These are phyloP conservation scores for Corylus americana DNA, from an alignment of 306 rosid genomes.

Conservation along the genomic window DNA sequence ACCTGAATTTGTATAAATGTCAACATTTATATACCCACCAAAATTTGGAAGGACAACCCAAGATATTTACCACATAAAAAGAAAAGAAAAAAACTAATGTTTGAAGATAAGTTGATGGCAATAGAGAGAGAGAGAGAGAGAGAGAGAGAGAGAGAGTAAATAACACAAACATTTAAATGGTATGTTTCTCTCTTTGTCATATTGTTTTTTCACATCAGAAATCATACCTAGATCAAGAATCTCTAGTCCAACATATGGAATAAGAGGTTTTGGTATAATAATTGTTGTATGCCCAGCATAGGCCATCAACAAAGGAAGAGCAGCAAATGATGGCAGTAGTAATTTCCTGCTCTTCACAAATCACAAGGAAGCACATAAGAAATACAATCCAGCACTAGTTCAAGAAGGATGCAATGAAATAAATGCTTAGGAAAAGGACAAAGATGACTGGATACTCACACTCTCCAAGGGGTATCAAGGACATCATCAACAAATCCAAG, in stretches of 20 bases:
- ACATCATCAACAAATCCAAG: conserved; percentile 99
- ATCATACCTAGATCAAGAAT: conserved; percentile 81
- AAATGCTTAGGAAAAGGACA: conserved; percentile 6
- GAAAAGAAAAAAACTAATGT: background rate
- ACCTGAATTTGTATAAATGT: background rate
- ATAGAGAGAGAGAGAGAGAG: background rate
- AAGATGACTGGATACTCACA: conserved; percentile 58
- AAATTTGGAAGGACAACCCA: background rate
- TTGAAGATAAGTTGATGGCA: background rate
- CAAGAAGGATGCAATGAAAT: conserved; percentile 16
- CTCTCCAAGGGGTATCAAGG: conserved; percentile 98
- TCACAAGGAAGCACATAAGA: conserved; percentile 28
- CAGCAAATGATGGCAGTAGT: conserved; percentile 85
- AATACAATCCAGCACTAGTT: conserved; percentile 23
- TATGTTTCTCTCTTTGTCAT: background rate
- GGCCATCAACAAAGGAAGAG: conserved; percentile 96
- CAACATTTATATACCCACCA: background rate
- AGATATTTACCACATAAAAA: background rate
- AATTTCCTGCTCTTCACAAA: conserved; percentile 76
- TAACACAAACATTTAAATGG: background rate
- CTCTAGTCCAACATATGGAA: conserved; percentile 66
- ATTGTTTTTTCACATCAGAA: background rate
- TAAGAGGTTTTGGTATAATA: conserved; percentile 89
- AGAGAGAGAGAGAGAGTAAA: background rate
- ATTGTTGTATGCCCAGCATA: conserved; percentile 99